Evolutionary conservation across 2,329 filamentous ascomycete genomes (phyloP).

Genomic region (Neopestalotiopsis sp.): DNA sequence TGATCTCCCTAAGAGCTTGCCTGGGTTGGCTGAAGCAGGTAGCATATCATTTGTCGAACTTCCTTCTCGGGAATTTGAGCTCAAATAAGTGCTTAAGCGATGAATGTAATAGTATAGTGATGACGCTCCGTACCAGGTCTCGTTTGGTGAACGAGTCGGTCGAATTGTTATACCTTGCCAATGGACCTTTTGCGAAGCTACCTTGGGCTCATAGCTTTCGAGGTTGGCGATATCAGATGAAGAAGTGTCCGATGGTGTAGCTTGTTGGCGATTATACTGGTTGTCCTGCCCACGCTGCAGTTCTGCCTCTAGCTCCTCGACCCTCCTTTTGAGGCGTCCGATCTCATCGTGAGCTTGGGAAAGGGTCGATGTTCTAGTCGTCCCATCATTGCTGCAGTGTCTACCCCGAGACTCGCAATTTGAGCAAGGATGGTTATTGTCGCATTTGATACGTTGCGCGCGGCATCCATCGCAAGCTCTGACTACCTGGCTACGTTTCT

Average conservation of each 20-base stretch:
- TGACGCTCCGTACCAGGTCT: slow-evolving; percentile 46
- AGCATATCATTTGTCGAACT: slow-evolving; percentile 35
- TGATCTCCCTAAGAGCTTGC: slow-evolving; percentile 26
- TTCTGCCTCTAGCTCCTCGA: slow-evolving; percentile 3
- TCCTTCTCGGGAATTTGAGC: slow-evolving; percentile 36
- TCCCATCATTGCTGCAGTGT: slow-evolving; percentile 18
- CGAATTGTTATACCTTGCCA: slow-evolving; percentile 43
- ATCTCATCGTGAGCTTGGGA: slow-evolving; percentile 4
- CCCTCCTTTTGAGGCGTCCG: background rate
- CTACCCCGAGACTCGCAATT: slow-evolving; percentile 21
- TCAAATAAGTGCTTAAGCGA: slow-evolving; percentile 43
- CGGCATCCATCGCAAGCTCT: slow-evolving; percentile 25
- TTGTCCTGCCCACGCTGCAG: slow-evolving; percentile 10
- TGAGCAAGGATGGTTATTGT: slow-evolving; percentile 22
- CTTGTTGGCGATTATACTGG: background rate
- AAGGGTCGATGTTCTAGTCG: slow-evolving; percentile 22
- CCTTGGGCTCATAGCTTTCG: slow-evolving; percentile 16
- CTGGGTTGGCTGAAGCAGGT: slow-evolving; percentile 30
- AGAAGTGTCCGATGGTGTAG: background rate
- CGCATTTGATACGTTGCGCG: slow-evolving; percentile 24
- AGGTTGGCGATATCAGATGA: background rate
- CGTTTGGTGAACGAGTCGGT: slow-evolving; percentile 38
- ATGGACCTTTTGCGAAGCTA: slow-evolving; percentile 23
- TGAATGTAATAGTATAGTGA: slow-evolving; percentile 48
- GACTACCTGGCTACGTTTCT: slow-evolving; percentile 20